Evolutionary conservation across 371 early-diverging fungal species (phyloP).

Genomic region (Mortierella sp.): DNA sequence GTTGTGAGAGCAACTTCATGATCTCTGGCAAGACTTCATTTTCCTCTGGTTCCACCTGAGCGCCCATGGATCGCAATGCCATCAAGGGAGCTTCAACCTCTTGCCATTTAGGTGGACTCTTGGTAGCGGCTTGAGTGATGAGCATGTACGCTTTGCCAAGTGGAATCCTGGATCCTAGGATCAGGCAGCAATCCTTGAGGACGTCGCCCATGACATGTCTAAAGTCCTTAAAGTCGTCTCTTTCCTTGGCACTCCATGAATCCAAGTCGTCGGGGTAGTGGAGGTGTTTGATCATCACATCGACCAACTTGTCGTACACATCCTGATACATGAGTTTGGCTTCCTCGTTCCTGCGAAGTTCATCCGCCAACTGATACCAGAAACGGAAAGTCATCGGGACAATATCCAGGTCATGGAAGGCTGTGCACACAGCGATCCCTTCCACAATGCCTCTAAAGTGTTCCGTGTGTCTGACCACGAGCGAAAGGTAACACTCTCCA

Average conservation of each 20-base stretch:
- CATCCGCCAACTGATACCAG: slow-evolving; percentile 85
- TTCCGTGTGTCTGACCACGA: slow-evolving; percentile 72
- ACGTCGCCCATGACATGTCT: slow-evolving; percentile 96
- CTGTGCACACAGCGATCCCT: slow-evolving; percentile 78
- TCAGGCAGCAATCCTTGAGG: slow-evolving; percentile 92
- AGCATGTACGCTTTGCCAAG: slow-evolving; percentile 74
- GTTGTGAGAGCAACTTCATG: slow-evolving; percentile 84
- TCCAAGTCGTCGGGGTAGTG: slow-evolving; percentile 80
- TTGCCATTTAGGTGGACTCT: slow-evolving; percentile 80
- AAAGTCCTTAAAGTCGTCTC: slow-evolving; percentile 95
- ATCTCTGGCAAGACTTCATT: slow-evolving; percentile 85
- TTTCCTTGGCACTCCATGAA: slow-evolving; percentile 82
- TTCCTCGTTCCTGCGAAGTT: slow-evolving; percentile 62
- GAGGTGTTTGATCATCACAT: slow-evolving; percentile 85
- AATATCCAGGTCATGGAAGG: slow-evolving; percentile 74
- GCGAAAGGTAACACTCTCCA: slow-evolving; percentile 84
- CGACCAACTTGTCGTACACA: slow-evolving; percentile 80
- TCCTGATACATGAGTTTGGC: slow-evolving; percentile 58
- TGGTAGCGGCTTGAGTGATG: slow-evolving; percentile 50
- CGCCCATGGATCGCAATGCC: slow-evolving; percentile 92
- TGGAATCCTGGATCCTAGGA: slow-evolving; percentile 82
- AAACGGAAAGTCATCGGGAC: slow-evolving; percentile 85
- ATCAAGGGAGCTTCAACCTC: slow-evolving; percentile 94
- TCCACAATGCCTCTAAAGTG: slow-evolving; percentile 77
- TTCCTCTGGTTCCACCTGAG: slow-evolving; percentile 78